Percentiles rank a stretch among this genome's conserved stretches.
Evolutionary conservation across 1,284 basidiomycete species (phyloP).

Genomic region (Phylloboletellus chloephorus): DNA sequence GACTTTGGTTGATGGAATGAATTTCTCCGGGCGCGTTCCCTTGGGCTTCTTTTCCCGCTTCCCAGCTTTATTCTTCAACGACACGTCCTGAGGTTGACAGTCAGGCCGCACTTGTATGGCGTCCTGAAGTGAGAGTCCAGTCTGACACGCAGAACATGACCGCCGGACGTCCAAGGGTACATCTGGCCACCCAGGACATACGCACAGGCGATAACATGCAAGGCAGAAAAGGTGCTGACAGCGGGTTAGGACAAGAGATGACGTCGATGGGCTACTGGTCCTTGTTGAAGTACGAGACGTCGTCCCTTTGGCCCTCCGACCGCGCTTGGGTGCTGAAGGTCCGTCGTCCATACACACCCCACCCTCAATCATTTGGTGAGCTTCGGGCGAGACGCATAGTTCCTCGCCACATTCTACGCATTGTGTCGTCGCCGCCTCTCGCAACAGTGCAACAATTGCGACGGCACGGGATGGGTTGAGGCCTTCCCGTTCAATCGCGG

Average conservation of each 20-base stretch:
- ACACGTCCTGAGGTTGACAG: constrained; percentile 35
- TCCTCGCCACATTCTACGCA: constrained; percentile 86
- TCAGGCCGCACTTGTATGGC: constrained; percentile 72
- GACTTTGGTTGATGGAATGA: constrained; percentile 82
- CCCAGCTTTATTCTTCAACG: constrained; percentile 54
- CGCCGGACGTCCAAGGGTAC: constrained; percentile 51
- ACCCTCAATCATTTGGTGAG: constrained; percentile 33
- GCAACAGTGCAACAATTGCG: constrained; percentile 75
- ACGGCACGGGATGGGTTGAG: constrained; percentile 70
- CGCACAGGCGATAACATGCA: constrained; percentile 70
- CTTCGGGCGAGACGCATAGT: constrained; percentile 52
- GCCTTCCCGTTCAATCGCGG: constrained; percentile 77
- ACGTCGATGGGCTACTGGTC: constrained; percentile 56
- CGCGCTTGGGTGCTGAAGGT: constrained; percentile 50
- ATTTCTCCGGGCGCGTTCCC: constrained; percentile 50
- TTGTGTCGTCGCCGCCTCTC: constrained; percentile 80
- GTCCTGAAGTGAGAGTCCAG: constrained; percentile 56
- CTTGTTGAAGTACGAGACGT: constrained; percentile 63
- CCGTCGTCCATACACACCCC: constrained; percentile 52
- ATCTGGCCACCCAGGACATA: constrained; percentile 78
- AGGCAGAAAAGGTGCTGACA: constrained; percentile 93
- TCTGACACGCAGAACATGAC: constrained; percentile 73
- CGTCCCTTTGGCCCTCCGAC: constrained; percentile 53
- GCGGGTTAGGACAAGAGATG: constrained; percentile 72
- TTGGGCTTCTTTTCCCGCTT: constrained; percentile 71